Base-by-base conservation (phyloP, 345 rosid species). In the Syzygium oleosum region DNA sequence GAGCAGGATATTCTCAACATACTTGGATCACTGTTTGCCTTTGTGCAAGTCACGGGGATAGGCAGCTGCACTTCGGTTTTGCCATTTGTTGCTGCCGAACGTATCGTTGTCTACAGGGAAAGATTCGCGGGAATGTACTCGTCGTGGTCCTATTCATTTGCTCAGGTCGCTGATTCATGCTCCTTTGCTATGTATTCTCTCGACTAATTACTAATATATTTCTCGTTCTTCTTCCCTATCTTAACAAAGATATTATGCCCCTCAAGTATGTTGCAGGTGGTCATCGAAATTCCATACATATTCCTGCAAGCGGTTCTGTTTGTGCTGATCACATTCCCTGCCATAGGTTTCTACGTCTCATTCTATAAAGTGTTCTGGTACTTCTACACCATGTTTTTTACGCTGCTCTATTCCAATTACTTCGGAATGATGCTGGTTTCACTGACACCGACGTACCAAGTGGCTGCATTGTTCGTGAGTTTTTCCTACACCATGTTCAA, bases 41-140 rank as follows among this genome's bases (percentile, higher is more conserved):
- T 92, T 34, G 51, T 92, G 88, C 85, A 90, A 86, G 83, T 89
- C 58, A 85, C 89, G 0, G 95, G 96, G 23, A 25, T 91, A 55
- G 85, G 88, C 84, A 92, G 91, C 59, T 91, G 93, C 61, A 80
- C 94, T 7, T 68, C 95, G 5, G 93, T 94, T 84, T 31, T 92
- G 84, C 93, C 93, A 84, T 90, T 89, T 51, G 49, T 95, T 52
- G 92, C 94, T 29, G 86, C 89, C 2, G 94, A 95, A 52, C 88
- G 95, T 22, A 88, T n/a, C 34, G 89, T 93, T 6, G 77, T 94
- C 46, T 96, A 92, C 90, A 92, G 96, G 9, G 96, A 96, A 90
- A 93, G 92, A 85, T 94, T 95, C 87, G 92, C 95, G 1, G 89
- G 46, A 43, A 43, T 43, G 94, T 96, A 95, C 89, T 91, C 96